Percentiles rank a stretch among this genome's conserved stretches.
These are phyloP conservation scores for Aspergillus conjunctus DNA, from an alignment of 495 filamentous ascomycete species.

Conservation along the genomic window DNA sequence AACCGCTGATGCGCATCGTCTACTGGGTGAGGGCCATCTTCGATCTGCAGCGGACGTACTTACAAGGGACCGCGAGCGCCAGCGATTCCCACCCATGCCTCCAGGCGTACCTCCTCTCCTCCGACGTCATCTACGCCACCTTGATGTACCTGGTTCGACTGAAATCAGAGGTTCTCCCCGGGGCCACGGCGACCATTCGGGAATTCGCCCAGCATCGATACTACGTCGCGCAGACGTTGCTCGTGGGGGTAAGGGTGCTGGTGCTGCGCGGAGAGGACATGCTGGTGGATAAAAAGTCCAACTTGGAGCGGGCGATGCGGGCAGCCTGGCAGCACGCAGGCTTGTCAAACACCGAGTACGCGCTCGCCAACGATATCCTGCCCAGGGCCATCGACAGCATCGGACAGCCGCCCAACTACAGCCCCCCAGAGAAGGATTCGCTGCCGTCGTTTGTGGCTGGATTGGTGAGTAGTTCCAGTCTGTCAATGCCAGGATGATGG, in stretches of 20 bases:
- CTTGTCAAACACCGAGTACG: conserved; percentile 21
- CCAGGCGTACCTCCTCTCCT: conserved; percentile 21
- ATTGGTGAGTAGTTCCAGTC: background rate
- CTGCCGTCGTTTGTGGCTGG: background rate
- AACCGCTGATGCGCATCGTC: conserved; percentile 20
- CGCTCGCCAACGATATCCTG: conserved; percentile 19
- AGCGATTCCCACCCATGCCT: conserved; percentile 20
- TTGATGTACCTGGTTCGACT: conserved; percentile 29
- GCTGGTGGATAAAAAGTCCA: conserved; percentile 21
- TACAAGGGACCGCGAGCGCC: conserved; percentile 17
- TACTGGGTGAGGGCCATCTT: conserved; percentile 30
- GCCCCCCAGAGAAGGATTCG: background rate
- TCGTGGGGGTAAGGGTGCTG: conserved; percentile 24
- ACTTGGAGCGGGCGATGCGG: conserved; percentile 23
- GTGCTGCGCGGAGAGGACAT: conserved; percentile 23
- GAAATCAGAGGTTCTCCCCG: conserved; percentile 24
- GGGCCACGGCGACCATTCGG: conserved; percentile 3
- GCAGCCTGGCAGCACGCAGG: conserved; percentile 24
- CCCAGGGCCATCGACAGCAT: conserved; percentile 20
- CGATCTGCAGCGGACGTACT: conserved; percentile 26
- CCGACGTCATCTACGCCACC: conserved; percentile 24
- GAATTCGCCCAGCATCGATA: conserved; percentile 21
- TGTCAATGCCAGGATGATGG: background rate
- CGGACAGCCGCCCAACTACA: conserved; percentile 4
- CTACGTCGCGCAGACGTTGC: conserved; percentile 22